Base-by-base conservation (phyloP, 371 early-diverging fungal species). In the Circinella minor region DNA sequence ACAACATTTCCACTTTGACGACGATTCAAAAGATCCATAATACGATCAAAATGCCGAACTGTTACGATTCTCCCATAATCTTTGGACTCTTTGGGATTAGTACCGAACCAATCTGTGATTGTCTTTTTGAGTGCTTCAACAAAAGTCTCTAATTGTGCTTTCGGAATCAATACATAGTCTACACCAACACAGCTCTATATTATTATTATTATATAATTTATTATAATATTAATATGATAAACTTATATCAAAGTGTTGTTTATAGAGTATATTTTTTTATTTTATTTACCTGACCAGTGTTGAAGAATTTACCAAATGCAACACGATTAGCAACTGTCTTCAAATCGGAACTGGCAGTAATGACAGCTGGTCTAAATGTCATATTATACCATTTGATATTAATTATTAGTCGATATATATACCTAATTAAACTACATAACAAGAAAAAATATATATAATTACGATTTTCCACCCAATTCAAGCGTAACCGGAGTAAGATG, bases 401-500 rank as follows among this genome's bases (percentile, higher is more conserved):
- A 27, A 27, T 27, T 27, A 27, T 27, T 27, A 27, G 27, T n/a
- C 27, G 27, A 27, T 27, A 27, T 27, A 27, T 27, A 27, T 0
- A 27, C 2, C 2, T 27, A 27, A 27, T 27, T 1, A 27, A 27
- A 27, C 27, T 27, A 2, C 27, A 27, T 27, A 27, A 27, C 27
- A 27, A 27, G 27, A 27, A 27, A 1, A 27, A 2, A 43, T 43
- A 6, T 15, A 34, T 57, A n/a, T 17, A n/a, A 20, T 80, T 80
- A 85, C 85, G 80, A 80, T 77, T 98, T 98, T 62, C 95, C 95
- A 61, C 95, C 95, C 55, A 95, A 82, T 78, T 95, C 95, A 54
- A 95, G 83, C 13, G 94, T 92, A 13, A 92, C 84, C 14, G 89
- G 83, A 13, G 94, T 88, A 66, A 94, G 81, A 65, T 90, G 79